Evolutionary conservation across 2,329 filamentous ascomycete species (phyloP).

Genomic region (Leptodontidium sp.): DNA sequence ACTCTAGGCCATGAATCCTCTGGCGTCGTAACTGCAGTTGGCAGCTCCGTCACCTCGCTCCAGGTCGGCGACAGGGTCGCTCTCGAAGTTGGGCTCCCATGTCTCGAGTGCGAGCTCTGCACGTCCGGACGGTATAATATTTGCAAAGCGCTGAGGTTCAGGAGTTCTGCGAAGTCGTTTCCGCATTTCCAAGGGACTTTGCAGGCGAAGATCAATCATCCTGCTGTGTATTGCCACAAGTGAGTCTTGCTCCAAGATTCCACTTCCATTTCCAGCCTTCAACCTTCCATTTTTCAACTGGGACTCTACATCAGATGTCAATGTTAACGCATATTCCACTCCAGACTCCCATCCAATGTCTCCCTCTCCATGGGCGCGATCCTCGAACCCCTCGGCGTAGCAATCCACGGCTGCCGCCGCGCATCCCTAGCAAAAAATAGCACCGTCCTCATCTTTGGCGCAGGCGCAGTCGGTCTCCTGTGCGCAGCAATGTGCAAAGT

Average conservation of each 20-base stretch:
- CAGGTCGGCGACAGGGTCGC: conserved; percentile 90
- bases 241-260: conserved; percentile 28
- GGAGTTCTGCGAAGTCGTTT: conserved; percentile 47
- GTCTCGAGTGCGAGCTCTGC: conserved; percentile 87
- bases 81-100: conserved; percentile 93
- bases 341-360: conserved; percentile 68
- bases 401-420: conserved; percentile 86
- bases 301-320: background rate
- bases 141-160: conserved; percentile 66
- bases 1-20: conserved; percentile 95
- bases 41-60: conserved; percentile 78
- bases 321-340: conserved; percentile 19
- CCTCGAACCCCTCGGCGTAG: conserved; percentile 89
- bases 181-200: conserved; percentile 49
- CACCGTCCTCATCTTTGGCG: conserved; percentile 87
- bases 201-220: conserved; percentile 75
- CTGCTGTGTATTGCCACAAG: conserved; percentile 96
- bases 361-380: conserved; percentile 89
- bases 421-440: conserved; percentile 82
- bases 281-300: background rate
- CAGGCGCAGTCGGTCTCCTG: conserved; percentile 85
- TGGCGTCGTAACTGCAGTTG: conserved; percentile 81
- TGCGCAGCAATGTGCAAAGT: conserved; percentile 56
- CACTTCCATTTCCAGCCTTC: background rate
- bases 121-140: conserved; percentile 93